Conservation (phyloP, 1,139 yeast genomes). For the Suhomyces coccinellae region DNA sequence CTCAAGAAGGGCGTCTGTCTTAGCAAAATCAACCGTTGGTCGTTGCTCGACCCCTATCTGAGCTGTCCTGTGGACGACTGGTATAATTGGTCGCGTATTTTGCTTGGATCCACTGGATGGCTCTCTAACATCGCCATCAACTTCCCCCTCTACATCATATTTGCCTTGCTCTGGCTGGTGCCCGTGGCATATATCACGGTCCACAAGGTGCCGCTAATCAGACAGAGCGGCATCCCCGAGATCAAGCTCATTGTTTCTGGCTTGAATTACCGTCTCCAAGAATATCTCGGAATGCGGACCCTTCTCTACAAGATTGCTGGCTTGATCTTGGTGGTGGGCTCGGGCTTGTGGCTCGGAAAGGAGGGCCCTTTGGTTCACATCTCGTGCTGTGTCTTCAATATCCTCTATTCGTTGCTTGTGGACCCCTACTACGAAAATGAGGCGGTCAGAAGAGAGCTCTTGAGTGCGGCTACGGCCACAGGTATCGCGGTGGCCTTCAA, state of each 20-base stretch:
- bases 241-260: conserved; percentile 66
- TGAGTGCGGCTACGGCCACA: conserved; percentile 87
- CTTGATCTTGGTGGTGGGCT: conserved; percentile 64
- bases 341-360: conserved; percentile 88
- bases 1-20: conserved; percentile 50
- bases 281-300: conserved; percentile 49
- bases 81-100: conserved; percentile 41
- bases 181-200: conserved; percentile 35
- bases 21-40: conserved; percentile 42
- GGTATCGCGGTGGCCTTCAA: conserved; percentile 94
- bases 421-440: conserved; percentile 48
- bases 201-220: conserved; percentile 44
- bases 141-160: conserved; percentile 38
- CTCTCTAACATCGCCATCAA: conserved; percentile 28
- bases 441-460: conserved; percentile 59
- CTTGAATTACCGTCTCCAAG: conserved; percentile 40
- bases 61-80: conserved; percentile 47
- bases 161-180: conserved; percentile 29
- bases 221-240: conserved; percentile 72
- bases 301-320: conserved; percentile 54
- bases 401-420: conserved; percentile 33
- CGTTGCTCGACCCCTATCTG: conserved; percentile 45
- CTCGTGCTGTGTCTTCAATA: conserved; percentile 59
- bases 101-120: conserved; percentile 24
- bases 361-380: conserved; percentile 95